Evolutionary conservation across 192 early-diverging fungal species (phyloP).

Genomic region (Coemansia sp.): DNA sequence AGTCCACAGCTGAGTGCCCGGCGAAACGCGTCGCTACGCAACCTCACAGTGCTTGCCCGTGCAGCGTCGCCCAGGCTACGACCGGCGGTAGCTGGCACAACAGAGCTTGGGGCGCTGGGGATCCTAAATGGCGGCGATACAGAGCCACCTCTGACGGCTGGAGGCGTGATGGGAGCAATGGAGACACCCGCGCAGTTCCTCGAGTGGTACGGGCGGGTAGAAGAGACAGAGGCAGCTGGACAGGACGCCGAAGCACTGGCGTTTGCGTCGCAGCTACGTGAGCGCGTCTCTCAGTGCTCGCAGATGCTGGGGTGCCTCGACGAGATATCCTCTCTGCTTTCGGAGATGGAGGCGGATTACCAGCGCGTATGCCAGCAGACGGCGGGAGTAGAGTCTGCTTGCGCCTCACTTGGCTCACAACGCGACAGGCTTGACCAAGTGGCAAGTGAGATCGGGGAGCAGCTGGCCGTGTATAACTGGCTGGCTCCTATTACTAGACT

Average conservation of each 20-base stretch:
- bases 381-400: conserved; percentile 70
- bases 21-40: conserved; percentile 23
- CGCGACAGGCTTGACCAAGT: conserved; percentile 20
- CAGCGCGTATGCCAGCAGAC: conserved; percentile 79
- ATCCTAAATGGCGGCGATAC: not conserved
- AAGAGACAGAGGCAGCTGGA: conserved; percentile 70
- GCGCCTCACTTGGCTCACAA: conserved; percentile 73
- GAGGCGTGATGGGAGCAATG: conserved; percentile 56
- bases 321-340: conserved; percentile 58
- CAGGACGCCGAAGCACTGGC: conserved; percentile 85
- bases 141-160: not conserved
- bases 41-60: conserved; percentile 10
- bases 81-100: not conserved
- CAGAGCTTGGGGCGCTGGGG: conserved; percentile 1
- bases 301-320: conserved; percentile 61
- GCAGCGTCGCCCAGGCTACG: not conserved
- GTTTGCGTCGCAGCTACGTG: conserved; percentile 50
- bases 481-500: conserved; percentile 77
- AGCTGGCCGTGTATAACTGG: conserved; percentile 79
- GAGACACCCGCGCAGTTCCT: conserved; percentile 92
- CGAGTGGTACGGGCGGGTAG: conserved; percentile 85
- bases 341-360: conserved; percentile 66
- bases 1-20: conserved; percentile 25
- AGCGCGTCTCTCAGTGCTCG: conserved; percentile 7
- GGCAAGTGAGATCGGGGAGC: conserved; percentile 57